These are phyloP conservation scores for Capsicum chinense DNA, from an alignment of 257 asterid species.

Conservation along the genomic window DNA sequence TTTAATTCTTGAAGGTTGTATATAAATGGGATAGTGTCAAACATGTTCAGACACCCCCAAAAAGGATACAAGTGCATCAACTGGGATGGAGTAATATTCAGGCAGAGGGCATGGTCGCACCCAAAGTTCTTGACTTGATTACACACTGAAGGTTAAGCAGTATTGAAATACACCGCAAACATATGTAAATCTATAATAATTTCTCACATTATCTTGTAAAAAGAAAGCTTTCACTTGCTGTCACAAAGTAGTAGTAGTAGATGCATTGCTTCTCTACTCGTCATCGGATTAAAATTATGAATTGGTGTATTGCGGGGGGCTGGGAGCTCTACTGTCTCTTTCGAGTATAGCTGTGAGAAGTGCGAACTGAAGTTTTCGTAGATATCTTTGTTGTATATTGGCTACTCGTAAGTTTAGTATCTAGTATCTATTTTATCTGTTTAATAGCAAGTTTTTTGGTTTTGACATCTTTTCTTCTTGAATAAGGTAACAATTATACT, in stretches of 20 bases:
- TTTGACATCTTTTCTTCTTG: background rate
- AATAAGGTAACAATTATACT: background rate
- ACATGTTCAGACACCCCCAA: background rate
- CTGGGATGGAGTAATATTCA: background rate
- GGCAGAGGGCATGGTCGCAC: background rate
- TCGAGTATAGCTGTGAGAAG: background rate
- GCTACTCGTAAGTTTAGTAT: background rate
- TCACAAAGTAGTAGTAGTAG: background rate
- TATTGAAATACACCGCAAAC: background rate
- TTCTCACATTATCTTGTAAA: background rate
- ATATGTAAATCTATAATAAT: background rate
- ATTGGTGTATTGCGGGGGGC: background rate
- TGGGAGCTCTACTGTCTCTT: background rate
- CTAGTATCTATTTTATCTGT: background rate
- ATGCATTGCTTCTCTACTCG: background rate
- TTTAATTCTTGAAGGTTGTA: conserved; percentile 6
- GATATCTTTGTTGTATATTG: background rate
- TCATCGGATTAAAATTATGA: background rate
- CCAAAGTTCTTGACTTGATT: background rate
- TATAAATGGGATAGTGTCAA: conserved; percentile 10
- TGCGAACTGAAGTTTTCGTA: background rate
- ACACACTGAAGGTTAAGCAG: background rate
- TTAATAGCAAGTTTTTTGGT: background rate
- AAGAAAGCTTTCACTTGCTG: background rate
- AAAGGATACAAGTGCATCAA: background rate